Evolutionary conservation across 768 basidiomycete species (phyloP).

Genomic region (Auriscalpium microsporum): DNA sequence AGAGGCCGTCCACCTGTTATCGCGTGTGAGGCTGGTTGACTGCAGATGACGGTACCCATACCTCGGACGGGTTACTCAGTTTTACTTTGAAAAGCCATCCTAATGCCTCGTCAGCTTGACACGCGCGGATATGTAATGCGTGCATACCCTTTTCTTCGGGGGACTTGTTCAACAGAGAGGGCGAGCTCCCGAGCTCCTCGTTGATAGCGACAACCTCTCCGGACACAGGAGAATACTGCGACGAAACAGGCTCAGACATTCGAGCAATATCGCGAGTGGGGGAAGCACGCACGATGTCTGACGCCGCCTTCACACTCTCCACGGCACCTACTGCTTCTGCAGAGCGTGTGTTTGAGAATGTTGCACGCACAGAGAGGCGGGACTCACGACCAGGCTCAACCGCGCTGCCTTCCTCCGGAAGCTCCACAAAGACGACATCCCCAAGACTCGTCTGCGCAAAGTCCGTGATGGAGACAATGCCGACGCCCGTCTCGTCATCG

Average conservation of each 20-base stretch:
- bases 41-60: conserved; percentile 25
- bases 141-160: conserved; percentile 71
- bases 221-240: conserved; percentile 86
- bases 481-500: conserved; percentile 70
- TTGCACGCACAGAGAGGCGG: not conserved
- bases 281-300: conserved; percentile 65
- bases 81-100: conserved; percentile 97
- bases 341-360: not conserved
- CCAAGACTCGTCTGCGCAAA: conserved; percentile 89
- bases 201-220: conserved; percentile 81
- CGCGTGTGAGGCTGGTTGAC: not conserved
- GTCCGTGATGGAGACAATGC: conserved; percentile 80
- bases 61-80: conserved; percentile 69
- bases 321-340: conserved; percentile 79
- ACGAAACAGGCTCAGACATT: conserved; percentile 4
- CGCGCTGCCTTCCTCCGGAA: conserved; percentile 56
- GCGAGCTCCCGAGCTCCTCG: conserved; percentile 51
- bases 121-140: too few species aligned
- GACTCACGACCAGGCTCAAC: conserved; percentile 69
- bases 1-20: conserved; percentile 54
- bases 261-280: not conserved
- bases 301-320: conserved; percentile 94
- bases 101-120: conserved; percentile 23
- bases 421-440: conserved; percentile 95
- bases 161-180: conserved; percentile 82